Base-by-base conservation (phyloP, 805 yeast genomes). In the Saccharomycopsis amapae region DNA sequence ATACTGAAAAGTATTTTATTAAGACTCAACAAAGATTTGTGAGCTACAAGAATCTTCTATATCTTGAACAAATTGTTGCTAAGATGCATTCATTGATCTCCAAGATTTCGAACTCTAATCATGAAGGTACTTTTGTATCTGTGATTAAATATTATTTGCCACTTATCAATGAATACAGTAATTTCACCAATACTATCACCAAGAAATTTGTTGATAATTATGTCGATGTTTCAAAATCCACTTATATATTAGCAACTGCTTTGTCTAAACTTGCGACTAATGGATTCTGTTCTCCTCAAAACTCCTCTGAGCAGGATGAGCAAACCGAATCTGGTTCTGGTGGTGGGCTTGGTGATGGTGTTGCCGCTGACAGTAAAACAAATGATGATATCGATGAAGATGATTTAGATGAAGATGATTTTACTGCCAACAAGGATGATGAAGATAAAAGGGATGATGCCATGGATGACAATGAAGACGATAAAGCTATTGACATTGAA, bases 221-320 rank as follows among this genome's bases (percentile, higher is more conserved):
- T 57, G 50, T 62, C 18, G 69, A 73, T 24, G 64, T 77, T 7
- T 69, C 85, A 3, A 76, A 76, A 51, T 81, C 88, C 6, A 69
- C 87, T 0, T 81, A 67, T 56, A 66, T 76, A 32, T 63, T 93
- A 41, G 55, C 81, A 6, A 64, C 70, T 5, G 58, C 79, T 5
- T 69, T 93, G 32, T 65, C 71, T 50, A 72, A 72, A 5, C 63
- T 93, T 24, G 77, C 95, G 1, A 76, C 76, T 12, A 75, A 81
- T 45, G 98, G 98, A 0, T 89, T 88, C 73, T 93, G 98, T 59
- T 76, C 94, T 1, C 98, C 98, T 10, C 84, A 85, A 57, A 83
- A 84, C 4, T 60, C 68, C 5, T 72, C 73, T 19, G 82, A 80
- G 32, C 76, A 78, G 10, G 71, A 73, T 13, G 82, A 80, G 45